phyloP scores from a whole-genome alignment of 495 filamentous ascomycete genomes.

The Astrothelium subdiscretum region DNA sequence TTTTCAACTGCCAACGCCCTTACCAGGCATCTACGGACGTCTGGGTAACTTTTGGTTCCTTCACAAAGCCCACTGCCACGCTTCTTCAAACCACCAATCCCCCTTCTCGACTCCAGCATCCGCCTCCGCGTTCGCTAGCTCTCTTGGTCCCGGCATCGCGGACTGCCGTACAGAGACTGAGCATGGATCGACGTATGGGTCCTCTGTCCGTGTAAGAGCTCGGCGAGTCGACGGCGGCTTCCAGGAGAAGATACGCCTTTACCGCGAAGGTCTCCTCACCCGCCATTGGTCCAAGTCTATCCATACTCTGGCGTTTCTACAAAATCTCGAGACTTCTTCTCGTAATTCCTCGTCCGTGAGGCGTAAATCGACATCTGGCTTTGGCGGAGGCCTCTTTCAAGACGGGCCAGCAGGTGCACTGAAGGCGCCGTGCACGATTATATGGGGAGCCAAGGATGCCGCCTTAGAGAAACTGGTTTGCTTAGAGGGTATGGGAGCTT shows the following conservation, averaged over 20 bases:
- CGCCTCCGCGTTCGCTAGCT: slow-evolving; percentile 2
- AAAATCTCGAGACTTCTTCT: slow-evolving; percentile 31
- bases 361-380: not conserved
- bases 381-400: slow-evolving; percentile 34
- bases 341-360: too few species aligned
- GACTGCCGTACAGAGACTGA: not conserved
- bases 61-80: not conserved
- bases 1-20: slow-evolving; percentile 9
- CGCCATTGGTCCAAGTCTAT: slow-evolving; percentile 38
- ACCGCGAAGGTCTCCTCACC: slow-evolving; percentile 34
- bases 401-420: slow-evolving; percentile 34
- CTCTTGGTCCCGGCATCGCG: slow-evolving; percentile 8
- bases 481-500: slow-evolving; percentile 22
- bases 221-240: slow-evolving; percentile 10
- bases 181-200: slow-evolving; percentile 4
- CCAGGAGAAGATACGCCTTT: slow-evolving; percentile 36
- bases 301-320: slow-evolving; percentile 36
- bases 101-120: not conserved
- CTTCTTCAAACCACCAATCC: not conserved
- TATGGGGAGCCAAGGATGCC: slow-evolving; percentile 40
- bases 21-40: not conserved
- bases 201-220: slow-evolving; percentile 5
- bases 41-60: slow-evolving; percentile 3
- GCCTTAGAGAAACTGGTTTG: slow-evolving; percentile 20
- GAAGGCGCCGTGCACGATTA: slow-evolving; percentile 38